Base-by-base conservation (phyloP, 2,329 filamentous ascomycete species). In the Bipolaris gigantea region DNA sequence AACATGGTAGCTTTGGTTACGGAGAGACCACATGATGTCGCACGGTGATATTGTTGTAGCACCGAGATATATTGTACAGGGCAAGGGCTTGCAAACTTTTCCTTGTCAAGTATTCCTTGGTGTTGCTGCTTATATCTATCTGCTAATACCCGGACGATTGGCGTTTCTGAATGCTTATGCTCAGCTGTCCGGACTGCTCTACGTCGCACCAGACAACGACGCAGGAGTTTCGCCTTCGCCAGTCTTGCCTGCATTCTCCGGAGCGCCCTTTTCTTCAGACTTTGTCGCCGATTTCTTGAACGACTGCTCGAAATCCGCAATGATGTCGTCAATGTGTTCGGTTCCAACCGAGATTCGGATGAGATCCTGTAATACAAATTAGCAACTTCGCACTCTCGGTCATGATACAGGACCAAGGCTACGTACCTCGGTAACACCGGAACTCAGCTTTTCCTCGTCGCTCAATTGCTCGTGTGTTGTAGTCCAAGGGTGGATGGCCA, bases 241-340 rank as follows among this genome's bases (percentile, higher is more conserved):
- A 1, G 61, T 71, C 60, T 72, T 70, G 40, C 59, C 65, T 1
- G 70, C 70, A 49, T 75, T 75, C 41, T 52, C 58, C 7, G 66
- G 50, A 46, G 71, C 59, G 43, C 72, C 72, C 53, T 71, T 64
- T 55, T 70, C 65, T 4, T 67, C 65, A 7, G 75, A 77, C 70
- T 78, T 78, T 9, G 77, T 79, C 1, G 76, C 76, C 6, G 77
- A 71, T 23, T 83, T 81, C 71, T 85, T 83, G 76, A 97, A 95
- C 0, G 90, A 89, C 80, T 96, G 92, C 75, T 93, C 88, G 73
- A 97, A 97, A 77, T 97, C 93, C 65, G 87, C 89, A 70, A 96
- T 94, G 68, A 97, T 97, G 71, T 97, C 93, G 78, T 96, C 92
- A 72, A 97, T 96, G 75, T 97, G 92, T 79, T 97, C 93, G 0